Base-by-base conservation (phyloP, 2,329 filamentous ascomycete genomes). In the Aspergillus sp. region DNA sequence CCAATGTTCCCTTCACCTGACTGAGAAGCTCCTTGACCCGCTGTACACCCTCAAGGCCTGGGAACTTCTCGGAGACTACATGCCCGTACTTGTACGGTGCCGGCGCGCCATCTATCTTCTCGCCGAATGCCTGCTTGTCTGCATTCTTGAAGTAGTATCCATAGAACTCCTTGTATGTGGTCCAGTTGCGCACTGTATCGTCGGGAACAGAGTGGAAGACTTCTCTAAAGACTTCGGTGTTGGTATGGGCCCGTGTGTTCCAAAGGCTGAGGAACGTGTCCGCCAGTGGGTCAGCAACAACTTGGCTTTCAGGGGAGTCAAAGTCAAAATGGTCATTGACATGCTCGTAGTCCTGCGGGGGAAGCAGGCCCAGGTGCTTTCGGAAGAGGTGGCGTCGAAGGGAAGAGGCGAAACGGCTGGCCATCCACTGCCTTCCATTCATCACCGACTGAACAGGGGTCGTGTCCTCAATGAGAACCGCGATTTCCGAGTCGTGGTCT, bases 401-500 rank as follows among this genome's bases (percentile, higher is more conserved):
- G 0, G 91, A 93, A 3, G 91, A 85, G 0, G 92, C 93, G 71
- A 95, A 93, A 62, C 89, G 88, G n/a, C 91, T 89, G 0, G 91
- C 93, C 66, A 89, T 84, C 77, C 87, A 96, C 0, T 88, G 85
- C 69, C 91, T 76, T 2, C 93, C 93, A 66, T 91, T 84, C 92
- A 98, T 97, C 25, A 77, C 86, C 5, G 87, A 92, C 7, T 86
- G 82, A 2, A 97, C 79, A 5, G 80, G 84, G 8, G 88, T 88
- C 0, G 86, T 90, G 74, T 98, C 94, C 71, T 96, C 90, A 84
- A 97, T 91, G 50, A 98, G 88, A 58, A 97, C 91, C 45, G 91
- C 90, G 45, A 98, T 85, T 75, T 98, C 94, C 53, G 91, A 95
- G 76, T 98, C 94, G 76, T 97, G 94, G 68, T 89, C 87, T 15